Evolutionary conservation across 495 filamentous ascomycete species (phyloP).

Genomic region (Paragyromitra xinjiangensis): DNA sequence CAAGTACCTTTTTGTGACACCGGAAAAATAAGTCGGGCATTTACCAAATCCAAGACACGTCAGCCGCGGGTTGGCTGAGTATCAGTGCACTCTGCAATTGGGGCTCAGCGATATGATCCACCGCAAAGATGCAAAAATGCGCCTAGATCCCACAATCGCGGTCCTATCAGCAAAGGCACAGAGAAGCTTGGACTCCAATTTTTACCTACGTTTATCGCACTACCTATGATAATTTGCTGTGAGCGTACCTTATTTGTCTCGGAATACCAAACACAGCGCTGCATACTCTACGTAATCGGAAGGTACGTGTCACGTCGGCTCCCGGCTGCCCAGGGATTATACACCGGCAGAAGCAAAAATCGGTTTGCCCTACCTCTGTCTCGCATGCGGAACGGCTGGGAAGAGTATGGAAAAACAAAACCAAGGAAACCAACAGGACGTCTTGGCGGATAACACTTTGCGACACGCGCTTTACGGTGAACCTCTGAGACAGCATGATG

Average conservation of each 20-base stretch:
- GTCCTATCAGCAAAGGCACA: background rate
- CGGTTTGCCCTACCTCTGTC: background rate
- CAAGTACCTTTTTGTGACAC: background rate
- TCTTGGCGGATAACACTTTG: slow-evolving; percentile 1
- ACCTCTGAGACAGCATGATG: slow-evolving; percentile 10
- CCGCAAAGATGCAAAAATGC: background rate
- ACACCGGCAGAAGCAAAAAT: background rate
- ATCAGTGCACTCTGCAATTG: background rate
- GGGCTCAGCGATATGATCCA: background rate
- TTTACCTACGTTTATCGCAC: background rate
- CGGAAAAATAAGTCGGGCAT: background rate
- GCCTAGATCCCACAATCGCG: background rate
- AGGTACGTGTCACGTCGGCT: slow-evolving; percentile 1
- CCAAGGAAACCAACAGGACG: background rate
- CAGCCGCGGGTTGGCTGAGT: too few relatives aligned
- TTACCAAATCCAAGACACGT: background rate
- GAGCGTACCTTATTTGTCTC: background rate
- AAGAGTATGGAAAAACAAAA: background rate
- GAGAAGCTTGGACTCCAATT: background rate
- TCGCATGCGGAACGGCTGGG: background rate
- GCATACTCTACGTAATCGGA: background rate
- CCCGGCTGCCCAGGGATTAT: background rate
- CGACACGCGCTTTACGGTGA: background rate
- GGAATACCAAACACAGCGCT: background rate
- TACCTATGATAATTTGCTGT: background rate